A percentile compares a stretch with the other conserved stretches of the same genome.
These are phyloP conservation scores for Fusarium illudens DNA, from an alignment of 2,329 filamentous ascomycete genomes.

Conservation along the genomic window DNA sequence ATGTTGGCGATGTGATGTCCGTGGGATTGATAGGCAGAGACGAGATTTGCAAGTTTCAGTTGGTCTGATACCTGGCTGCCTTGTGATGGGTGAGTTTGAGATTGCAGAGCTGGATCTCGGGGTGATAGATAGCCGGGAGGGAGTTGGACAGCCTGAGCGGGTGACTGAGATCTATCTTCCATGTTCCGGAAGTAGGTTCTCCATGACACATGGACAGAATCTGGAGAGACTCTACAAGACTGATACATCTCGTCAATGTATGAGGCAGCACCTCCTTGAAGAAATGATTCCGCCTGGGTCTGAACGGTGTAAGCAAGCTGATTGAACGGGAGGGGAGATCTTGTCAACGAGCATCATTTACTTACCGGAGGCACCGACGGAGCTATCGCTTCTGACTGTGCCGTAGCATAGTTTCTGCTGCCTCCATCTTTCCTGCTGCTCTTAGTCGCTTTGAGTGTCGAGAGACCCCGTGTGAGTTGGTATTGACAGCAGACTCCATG, in stretches of 20 bases:
- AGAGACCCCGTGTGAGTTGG: neutral
- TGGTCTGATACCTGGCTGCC: slow-evolving; percentile 55
- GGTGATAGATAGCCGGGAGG: slow-evolving; percentile 89
- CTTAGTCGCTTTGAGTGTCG: neutral
- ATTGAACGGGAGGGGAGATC: no score
- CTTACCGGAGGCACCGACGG: neutral
- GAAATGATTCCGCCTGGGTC: slow-evolving; percentile 60
- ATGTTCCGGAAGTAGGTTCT: slow-evolving; percentile 99
- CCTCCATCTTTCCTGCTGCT: neutral
- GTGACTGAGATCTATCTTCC: slow-evolving; percentile 95
- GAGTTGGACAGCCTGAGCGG: slow-evolving; percentile 92
- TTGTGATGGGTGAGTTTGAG: slow-evolving; percentile 64
- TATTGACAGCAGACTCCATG: neutral
- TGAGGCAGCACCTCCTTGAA: slow-evolving; percentile 93
- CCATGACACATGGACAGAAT: slow-evolving; percentile 96
- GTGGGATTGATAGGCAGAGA: slow-evolving; percentile 94
- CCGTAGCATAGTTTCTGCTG: neutral
- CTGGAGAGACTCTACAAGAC: slow-evolving; percentile 91
- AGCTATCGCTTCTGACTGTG: neutral
- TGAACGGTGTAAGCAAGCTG: neutral
- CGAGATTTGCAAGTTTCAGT: slow-evolving; percentile 45
- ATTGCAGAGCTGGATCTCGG: slow-evolving; percentile 41
- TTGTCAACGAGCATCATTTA: neutral
- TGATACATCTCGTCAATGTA: slow-evolving; percentile 99
- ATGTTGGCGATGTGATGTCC: slow-evolving; percentile 98